Evolutionary conservation across 148 eudicot genomes (phyloP), one percentile per base, ranked within the genome.

Genomic region (Polygonum maritimum): DNA sequence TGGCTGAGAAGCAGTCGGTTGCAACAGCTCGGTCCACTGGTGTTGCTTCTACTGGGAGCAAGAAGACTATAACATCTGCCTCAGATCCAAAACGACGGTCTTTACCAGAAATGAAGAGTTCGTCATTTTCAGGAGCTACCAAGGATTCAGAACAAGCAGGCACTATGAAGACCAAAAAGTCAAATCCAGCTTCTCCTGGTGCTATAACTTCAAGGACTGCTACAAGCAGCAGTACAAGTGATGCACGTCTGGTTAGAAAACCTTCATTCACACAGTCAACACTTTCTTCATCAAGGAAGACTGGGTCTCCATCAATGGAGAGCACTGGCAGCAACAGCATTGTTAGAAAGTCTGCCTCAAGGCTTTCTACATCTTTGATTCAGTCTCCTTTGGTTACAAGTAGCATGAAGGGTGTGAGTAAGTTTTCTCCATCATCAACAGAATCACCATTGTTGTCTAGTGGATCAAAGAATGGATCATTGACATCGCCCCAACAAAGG

Each of bases 61-160:
- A 84, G 75, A 83, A 75, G 52, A 54, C 76, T 31, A 83, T 67
- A 31, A 74, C 85, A 60, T 62, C 80, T 49, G 74, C 77, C 65
- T 78, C 86, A 2, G 87, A 82, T 13, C 83, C 88, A 36, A 15
- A 87, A 33, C 83, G 96, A 48, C 81, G 84, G 75, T 94, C 98
- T 57, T 82, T 94, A 78, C 97, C 98, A 16, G 97, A 95, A 71
- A 70, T 74, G 54, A 83, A 85, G 74, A 86, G 83, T 76, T 81
- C 88, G 67, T 76, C 79, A 78, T 80, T 82, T 73, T 82, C 91
- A 15, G 84, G 39, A 74, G 76, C 80, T 55, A 54, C 83, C 60
- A 87, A 83, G 83, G 87, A 72, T 72, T 72, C 54, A 48, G 75
- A 45, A 72, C 75, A 72, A 72, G 54, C 75, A 72, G 40, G 71